Evolutionary conservation across 305 asterid genomes (phyloP).

Genomic region (Plantago lanceolata): DNA sequence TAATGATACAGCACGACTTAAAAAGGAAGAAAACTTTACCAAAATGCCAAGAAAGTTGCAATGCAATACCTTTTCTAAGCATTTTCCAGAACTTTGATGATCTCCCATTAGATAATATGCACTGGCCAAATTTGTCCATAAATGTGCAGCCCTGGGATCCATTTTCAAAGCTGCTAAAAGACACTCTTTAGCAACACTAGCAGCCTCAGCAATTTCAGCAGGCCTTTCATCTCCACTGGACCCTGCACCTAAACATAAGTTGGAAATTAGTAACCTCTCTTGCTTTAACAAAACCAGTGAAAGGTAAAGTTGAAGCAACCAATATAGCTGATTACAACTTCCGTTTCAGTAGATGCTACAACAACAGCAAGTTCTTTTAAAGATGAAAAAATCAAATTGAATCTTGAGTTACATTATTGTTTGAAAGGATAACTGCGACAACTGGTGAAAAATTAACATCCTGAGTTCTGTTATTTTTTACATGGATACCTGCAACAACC

Average conservation of each 20-base stretch:
- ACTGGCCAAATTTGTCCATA: slow-evolving; percentile 87
- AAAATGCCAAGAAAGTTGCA: background rate
- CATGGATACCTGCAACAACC: slow-evolving; percentile 49
- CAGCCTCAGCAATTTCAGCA: slow-evolving; percentile 51
- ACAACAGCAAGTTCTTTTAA: slow-evolving; percentile 12
- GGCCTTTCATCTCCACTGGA: slow-evolving; percentile 55
- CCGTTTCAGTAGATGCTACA: background rate
- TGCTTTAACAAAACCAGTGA: slow-evolving; percentile 1
- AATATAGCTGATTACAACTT: slow-evolving; percentile 19
- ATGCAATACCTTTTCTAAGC: slow-evolving; percentile 73
- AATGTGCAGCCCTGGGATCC: slow-evolving; percentile 82
- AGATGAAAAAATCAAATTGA: slow-evolving; percentile 5
- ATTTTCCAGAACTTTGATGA: slow-evolving; percentile 70
- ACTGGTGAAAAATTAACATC: slow-evolving; percentile 25
- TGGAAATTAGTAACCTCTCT: slow-evolving; percentile 14
- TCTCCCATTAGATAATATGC: slow-evolving; percentile 83
- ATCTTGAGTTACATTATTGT: slow-evolving; percentile 13
- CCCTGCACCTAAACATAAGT: slow-evolving; percentile 57
- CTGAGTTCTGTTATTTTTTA: no score
- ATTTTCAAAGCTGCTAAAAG: slow-evolving; percentile 76
- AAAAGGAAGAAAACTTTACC: slow-evolving; percentile 1
- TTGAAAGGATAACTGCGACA: slow-evolving; percentile 53
- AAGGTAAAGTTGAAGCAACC: slow-evolving; percentile 9
- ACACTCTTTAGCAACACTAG: slow-evolving; percentile 79
- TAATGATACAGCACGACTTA: no score